Base-by-base conservation (phyloP, 2,329 filamentous ascomycete genomes). In the Epichloe uncinata region DNA sequence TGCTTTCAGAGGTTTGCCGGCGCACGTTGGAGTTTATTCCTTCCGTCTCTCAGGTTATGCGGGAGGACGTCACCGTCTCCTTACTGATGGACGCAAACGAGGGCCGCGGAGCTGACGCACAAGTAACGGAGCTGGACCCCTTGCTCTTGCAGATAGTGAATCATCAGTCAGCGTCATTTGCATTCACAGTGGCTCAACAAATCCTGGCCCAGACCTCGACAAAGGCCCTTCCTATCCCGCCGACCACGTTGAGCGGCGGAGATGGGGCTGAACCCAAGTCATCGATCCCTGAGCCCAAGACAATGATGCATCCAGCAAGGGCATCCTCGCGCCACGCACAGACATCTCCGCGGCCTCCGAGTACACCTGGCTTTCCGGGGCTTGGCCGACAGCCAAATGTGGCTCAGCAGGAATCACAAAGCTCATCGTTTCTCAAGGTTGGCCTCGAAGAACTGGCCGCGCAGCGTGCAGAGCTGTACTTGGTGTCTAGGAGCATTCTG, bases 1-100 rank as follows among this genome's bases (percentile, higher is more conserved):
- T 89, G 54, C 75, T 96, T n/a, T 85, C 87, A 1, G 89, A 97
- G 60, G 80, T 96, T 30, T 95, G 89, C 62, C 81, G 82, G 53
- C 78, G 90, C 51, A 83, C 88, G 2, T 75, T 93, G 9, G 83
- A 87, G 54, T 97, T 96, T 58, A 84, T 97, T 37, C 84, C 87
- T 1, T 79, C 84, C 38, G 82, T 87, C 37, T 85, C 87, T 3
- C 80, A 86, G 48, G 80, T 89, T 20, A 81, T 97, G 69, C 79
- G 89, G 48, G 77, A 80, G 49, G 93, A 97, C 60, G 71, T 97
- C 2, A 37, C 35, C 6, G 68, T 80, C 44, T 73, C 76, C n/a
- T 81, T 84, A 36, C 71, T 83, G 49, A 63, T 72, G 4, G 64
- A 67, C 20, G 66, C 68, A 18, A 60, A 63, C 15, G 54, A 60